phyloP scores from a whole-genome alignment of 257 asterid genomes.

The Przewalskia tangutica region DNA sequence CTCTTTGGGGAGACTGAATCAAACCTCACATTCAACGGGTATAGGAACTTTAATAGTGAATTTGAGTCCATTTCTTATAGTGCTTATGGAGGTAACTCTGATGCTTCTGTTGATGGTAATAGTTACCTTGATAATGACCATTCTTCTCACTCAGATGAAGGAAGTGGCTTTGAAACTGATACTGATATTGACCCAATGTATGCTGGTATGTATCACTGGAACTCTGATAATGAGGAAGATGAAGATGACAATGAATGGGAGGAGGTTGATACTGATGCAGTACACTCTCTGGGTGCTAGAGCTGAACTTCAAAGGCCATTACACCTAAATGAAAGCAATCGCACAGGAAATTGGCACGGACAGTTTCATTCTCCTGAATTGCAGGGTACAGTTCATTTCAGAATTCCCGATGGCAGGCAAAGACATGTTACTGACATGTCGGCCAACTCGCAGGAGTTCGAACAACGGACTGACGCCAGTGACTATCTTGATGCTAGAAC shows the following conservation, averaged over 20 bases:
- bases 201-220: slow-evolving; percentile 66
- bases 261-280: slow-evolving; percentile 40
- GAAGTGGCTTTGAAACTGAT: slow-evolving; percentile 55
- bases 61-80: slow-evolving; percentile 49
- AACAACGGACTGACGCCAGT: slow-evolving; percentile 24
- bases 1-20: slow-evolving; percentile 67
- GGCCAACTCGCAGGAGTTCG: slow-evolving; percentile 25
- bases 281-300: slow-evolving; percentile 21
- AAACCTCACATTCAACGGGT: slow-evolving; percentile 55
- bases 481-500: slow-evolving; percentile 46
- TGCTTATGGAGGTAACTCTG: slow-evolving; percentile 63
- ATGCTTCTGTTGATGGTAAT: slow-evolving; percentile 57
- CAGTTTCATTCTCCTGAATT: slow-evolving; percentile 28
- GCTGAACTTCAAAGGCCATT: slow-evolving; percentile 18
- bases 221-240: slow-evolving; percentile 44
- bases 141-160: slow-evolving; percentile 32
- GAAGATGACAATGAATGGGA: slow-evolving; percentile 50
- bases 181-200: slow-evolving; percentile 92
- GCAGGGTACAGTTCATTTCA: slow-evolving; percentile 20
- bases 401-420: slow-evolving; percentile 22
- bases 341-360: slow-evolving; percentile 20
- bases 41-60: slow-evolving; percentile 44
- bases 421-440: slow-evolving; percentile 17
- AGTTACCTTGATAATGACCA: slow-evolving; percentile 46
- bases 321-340: slow-evolving; percentile 16